phyloP scores from a whole-genome alignment of 768 basidiomycete species.

The Clavulina sp. region DNA sequence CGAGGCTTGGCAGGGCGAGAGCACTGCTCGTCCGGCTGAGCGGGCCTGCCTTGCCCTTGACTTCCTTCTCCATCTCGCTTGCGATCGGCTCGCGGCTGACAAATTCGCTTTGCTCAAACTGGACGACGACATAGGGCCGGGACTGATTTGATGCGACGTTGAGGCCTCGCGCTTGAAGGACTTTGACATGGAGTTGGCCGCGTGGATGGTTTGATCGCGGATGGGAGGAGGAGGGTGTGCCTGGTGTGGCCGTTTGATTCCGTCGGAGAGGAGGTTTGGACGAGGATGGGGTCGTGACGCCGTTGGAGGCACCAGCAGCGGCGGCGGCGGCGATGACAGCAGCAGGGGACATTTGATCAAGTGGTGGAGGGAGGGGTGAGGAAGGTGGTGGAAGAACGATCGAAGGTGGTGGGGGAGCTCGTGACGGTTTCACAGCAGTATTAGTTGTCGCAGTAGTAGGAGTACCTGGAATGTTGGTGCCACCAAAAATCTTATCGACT shows the following conservation, averaged over 20 bases:
- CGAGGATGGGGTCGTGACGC: background rate
- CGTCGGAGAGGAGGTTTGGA: constrained; percentile 4
- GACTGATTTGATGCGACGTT: constrained; percentile 47
- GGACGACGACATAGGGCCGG: constrained; percentile 85
- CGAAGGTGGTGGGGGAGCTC: too few relatives aligned
- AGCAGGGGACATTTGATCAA: too few relatives aligned
- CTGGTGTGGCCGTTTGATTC: constrained; percentile 2
- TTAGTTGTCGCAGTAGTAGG: too few relatives aligned
- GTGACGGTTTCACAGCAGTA: too few relatives aligned
- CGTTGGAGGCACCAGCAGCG: background rate
- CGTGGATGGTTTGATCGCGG: constrained; percentile 1
- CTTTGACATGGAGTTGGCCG: constrained; percentile 82
- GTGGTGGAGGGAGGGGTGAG: too few relatives aligned
- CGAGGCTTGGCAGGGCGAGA: constrained; percentile 39
- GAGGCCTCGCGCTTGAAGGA: constrained; percentile 79
- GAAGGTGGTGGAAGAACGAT: too few relatives aligned
- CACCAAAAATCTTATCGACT: too few relatives aligned
- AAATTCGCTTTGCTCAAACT: constrained; percentile 99
- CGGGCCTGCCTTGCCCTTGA: constrained; percentile 56
- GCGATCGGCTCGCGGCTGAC: constrained; percentile 71
- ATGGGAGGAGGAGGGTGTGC: constrained; percentile 3
- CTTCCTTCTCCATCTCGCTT: constrained; percentile 71
- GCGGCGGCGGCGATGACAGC: background rate
- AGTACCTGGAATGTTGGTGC: too few relatives aligned
- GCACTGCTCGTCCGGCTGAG: constrained; percentile 42